A percentile compares a stretch with the other conserved stretches of the same genome.
These are phyloP conservation scores for Astrothelium macrocarpum DNA, from an alignment of 495 filamentous ascomycete genomes.

Conservation along the genomic window DNA sequence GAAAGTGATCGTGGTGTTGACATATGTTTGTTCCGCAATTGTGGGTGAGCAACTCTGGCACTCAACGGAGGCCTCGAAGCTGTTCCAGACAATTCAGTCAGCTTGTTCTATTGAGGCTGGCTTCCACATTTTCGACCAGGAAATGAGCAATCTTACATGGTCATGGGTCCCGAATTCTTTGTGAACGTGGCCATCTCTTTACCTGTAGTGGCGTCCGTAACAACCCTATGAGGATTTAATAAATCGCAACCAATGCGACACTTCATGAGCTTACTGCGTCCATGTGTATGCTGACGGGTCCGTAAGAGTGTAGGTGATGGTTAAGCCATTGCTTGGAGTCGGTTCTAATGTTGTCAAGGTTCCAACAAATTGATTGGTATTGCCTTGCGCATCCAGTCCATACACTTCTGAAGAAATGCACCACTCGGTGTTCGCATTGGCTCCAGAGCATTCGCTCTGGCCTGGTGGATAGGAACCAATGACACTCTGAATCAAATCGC, in stretches of 20 bases:
- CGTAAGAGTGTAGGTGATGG: background rate
- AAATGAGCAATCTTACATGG: background rate
- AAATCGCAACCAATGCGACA: background rate
- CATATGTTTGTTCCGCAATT: background rate
- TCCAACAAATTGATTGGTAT: background rate
- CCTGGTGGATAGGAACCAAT: constrained; percentile 1
- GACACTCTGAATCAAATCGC: background rate
- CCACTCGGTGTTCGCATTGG: background rate
- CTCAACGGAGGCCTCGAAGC: background rate
- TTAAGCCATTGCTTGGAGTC: background rate
- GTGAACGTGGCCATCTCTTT: background rate
- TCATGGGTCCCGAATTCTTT: background rate
- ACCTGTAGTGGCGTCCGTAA: background rate
- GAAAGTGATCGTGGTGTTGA: constrained; percentile 1
- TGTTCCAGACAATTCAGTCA: background rate
- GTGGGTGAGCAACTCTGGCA: background rate
- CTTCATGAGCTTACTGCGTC: background rate
- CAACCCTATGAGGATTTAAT: background rate
- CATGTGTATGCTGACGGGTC: background rate
- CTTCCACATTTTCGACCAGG: background rate
- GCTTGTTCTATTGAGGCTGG: background rate
- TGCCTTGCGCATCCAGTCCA: background rate
- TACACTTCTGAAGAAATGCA: constrained; percentile 3
- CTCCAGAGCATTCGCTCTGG: background rate
- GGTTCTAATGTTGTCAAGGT: background rate